Evolutionary conservation across 192 early-diverging fungal species (phyloP).

Genomic region (Geranomyces variabilis): DNA sequence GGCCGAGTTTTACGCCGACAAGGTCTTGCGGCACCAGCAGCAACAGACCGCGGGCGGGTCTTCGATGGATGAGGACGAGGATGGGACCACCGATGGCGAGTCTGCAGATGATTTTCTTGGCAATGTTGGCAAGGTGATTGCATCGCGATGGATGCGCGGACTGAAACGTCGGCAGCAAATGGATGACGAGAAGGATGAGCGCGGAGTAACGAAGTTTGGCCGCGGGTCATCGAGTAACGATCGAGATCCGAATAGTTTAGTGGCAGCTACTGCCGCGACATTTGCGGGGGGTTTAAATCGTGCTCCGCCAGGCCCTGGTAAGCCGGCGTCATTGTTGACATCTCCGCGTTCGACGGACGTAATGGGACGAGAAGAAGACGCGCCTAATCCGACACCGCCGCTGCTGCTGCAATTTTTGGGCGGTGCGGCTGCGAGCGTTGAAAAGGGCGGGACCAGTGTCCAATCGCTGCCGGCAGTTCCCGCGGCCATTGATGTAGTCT

Average conservation of each 20-base stretch:
- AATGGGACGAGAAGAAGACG: not conserved
- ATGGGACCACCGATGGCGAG: not conserved
- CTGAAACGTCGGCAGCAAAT: not conserved
- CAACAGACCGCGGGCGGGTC: not conserved
- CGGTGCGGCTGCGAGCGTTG: not conserved
- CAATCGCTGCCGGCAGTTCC: not conserved
- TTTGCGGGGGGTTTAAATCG: no score
- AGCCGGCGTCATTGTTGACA: no score
- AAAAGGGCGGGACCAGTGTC: not conserved
- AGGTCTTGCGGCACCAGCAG: not conserved
- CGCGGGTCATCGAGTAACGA: no score
- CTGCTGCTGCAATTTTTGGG: conserved; percentile 6
- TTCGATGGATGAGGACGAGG: not conserved
- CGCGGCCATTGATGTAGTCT: no score
- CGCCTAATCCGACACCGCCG: not conserved
- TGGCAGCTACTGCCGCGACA: no score
- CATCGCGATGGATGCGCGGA: not conserved
- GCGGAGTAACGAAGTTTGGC: no score
- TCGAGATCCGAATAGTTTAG: no score
- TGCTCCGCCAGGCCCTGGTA: no score
- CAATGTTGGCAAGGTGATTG: not conserved
- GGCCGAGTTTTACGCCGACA: conserved; percentile 24
- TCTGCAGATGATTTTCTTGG: not conserved
- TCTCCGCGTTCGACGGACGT: no score
- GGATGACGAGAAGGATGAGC: not conserved